Conservation (phyloP, 495 filamentous ascomycete species). For the Parathielavia appendiculata region DNA sequence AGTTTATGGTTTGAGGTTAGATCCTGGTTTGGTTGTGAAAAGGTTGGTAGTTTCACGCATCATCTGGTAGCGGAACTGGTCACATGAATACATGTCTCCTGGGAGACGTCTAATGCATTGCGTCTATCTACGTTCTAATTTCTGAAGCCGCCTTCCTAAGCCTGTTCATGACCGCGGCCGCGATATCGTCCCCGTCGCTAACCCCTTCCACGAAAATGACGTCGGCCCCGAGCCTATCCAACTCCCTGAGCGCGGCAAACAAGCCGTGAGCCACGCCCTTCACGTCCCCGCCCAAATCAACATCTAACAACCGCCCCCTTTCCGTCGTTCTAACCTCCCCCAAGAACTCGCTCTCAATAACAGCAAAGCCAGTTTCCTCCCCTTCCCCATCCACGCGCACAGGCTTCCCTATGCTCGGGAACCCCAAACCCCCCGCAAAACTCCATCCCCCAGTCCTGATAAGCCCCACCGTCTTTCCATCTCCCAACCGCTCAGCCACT, state of each 20-base stretch:
- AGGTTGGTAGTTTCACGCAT: neutral
- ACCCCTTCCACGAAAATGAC: slow-evolving; percentile 92
- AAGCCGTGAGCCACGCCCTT: slow-evolving; percentile 74
- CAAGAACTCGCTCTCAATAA: slow-evolving; percentile 32
- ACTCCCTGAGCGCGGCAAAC: slow-evolving; percentile 78
- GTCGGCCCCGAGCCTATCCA: slow-evolving; percentile 74
- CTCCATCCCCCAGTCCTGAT: slow-evolving; percentile 45
- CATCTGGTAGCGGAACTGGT: neutral
- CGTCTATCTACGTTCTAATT: slow-evolving; percentile 42
- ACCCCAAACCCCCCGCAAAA: slow-evolving; percentile 30
- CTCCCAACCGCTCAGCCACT: slow-evolving; percentile 20
- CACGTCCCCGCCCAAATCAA: slow-evolving; percentile 61
- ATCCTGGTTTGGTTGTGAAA: neutral
- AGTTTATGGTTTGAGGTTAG: slow-evolving; percentile 7
- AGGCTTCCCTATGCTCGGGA: slow-evolving; percentile 16
- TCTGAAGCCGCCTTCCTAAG: slow-evolving; percentile 76
- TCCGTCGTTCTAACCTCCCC: slow-evolving; percentile 21
- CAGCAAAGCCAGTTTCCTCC: slow-evolving; percentile 23
- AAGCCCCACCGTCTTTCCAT: slow-evolving; percentile 31
- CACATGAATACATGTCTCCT: slow-evolving; percentile 11
- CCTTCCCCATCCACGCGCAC: slow-evolving; percentile 21
- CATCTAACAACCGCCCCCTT: slow-evolving; percentile 46
- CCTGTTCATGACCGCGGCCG: slow-evolving; percentile 95
- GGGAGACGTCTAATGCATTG: slow-evolving; percentile 14
- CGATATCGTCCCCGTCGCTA: slow-evolving; percentile 70